Conservation (phyloP, 495 filamentous ascomycete genomes). For the Amorphotheca resinae region DNA sequence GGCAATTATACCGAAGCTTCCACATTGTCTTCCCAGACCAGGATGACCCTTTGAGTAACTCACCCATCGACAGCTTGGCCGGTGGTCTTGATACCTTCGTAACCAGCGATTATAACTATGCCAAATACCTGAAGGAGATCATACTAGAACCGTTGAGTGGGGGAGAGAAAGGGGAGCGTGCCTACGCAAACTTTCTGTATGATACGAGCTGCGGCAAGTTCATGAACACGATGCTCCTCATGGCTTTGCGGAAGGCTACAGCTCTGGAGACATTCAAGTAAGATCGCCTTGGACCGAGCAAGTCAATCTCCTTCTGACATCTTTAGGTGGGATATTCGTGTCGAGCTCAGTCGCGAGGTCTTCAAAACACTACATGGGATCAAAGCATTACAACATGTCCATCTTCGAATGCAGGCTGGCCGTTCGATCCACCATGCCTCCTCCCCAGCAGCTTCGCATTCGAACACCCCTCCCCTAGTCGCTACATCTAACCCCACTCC, state of each 20-base stretch:
- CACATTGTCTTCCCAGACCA: constrained; percentile 44
- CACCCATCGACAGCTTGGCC: constrained; percentile 37
- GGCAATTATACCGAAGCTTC: constrained; percentile 45
- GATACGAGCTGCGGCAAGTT: constrained; percentile 43
- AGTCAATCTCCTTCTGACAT: constrained; percentile 2
- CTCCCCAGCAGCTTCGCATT: constrained; percentile 21
- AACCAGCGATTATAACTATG: constrained; percentile 49
- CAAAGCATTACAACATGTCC: constrained; percentile 36
- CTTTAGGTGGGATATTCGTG: constrained; percentile 46
- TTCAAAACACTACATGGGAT: constrained; percentile 42
- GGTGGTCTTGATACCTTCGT: constrained; percentile 45
- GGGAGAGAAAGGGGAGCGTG: constrained; percentile 30
- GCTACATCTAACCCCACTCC: neutral
- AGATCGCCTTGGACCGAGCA: constrained; percentile 6
- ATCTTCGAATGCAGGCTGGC: constrained; percentile 45
- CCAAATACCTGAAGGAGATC: constrained; percentile 37
- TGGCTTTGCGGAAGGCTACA: constrained; percentile 38
- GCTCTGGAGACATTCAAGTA: constrained; percentile 45
- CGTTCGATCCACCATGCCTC: constrained; percentile 34
- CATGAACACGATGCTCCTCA: constrained; percentile 45
- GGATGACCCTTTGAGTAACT: constrained; percentile 32
- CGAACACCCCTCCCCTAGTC: neutral
- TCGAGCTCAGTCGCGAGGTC: constrained; percentile 46
- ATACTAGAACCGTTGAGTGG: constrained; percentile 35
- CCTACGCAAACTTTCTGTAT: constrained; percentile 35